Evolutionary conservation across 2,329 filamentous ascomycete genomes (phyloP).

Genomic region (Claviceps paspali): DNA sequence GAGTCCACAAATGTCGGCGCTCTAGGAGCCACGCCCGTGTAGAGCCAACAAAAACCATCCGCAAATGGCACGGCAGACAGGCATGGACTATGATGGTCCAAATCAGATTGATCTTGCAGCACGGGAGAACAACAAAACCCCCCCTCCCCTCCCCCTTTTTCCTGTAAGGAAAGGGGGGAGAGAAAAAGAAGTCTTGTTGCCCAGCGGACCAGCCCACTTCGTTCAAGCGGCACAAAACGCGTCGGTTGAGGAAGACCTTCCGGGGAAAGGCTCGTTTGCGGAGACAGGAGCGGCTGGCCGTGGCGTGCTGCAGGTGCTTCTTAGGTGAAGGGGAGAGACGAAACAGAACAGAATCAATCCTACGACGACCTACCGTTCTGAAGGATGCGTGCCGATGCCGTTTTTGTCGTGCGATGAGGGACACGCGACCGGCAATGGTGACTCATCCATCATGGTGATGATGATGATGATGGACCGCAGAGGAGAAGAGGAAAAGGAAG

Average conservation of each 20-base stretch:
- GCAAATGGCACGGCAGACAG: slow-evolving; percentile 18
- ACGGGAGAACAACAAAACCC: slow-evolving; percentile 6
- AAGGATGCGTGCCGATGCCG: no score
- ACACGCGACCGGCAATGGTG: no score
- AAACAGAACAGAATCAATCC: no score
- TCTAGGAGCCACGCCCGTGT: slow-evolving; percentile 37
- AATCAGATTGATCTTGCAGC: slow-evolving; percentile 31
- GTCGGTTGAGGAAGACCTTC: slow-evolving; percentile 19
- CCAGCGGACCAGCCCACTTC: slow-evolving; percentile 22
- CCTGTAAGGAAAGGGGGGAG: background rate
- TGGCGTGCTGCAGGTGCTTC: slow-evolving; percentile 14
- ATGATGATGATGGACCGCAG: no score
- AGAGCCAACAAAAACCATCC: no score
- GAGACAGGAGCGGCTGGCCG: slow-evolving; percentile 16
- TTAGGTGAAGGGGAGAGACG: no score
- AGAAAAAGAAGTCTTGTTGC: background rate
- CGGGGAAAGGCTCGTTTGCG: slow-evolving; percentile 18
- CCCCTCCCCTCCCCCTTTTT: background rate
- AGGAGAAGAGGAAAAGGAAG: no score
- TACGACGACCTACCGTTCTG: no score
- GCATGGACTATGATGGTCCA: slow-evolving; percentile 40
- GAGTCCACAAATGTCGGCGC: slow-evolving; percentile 35
- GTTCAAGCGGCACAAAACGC: slow-evolving; percentile 21
- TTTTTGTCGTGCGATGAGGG: no score
- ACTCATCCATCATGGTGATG: no score